These are phyloP conservation scores for Penicillium parvum DNA, from an alignment of 495 filamentous ascomycete species.

Conservation along the genomic window DNA sequence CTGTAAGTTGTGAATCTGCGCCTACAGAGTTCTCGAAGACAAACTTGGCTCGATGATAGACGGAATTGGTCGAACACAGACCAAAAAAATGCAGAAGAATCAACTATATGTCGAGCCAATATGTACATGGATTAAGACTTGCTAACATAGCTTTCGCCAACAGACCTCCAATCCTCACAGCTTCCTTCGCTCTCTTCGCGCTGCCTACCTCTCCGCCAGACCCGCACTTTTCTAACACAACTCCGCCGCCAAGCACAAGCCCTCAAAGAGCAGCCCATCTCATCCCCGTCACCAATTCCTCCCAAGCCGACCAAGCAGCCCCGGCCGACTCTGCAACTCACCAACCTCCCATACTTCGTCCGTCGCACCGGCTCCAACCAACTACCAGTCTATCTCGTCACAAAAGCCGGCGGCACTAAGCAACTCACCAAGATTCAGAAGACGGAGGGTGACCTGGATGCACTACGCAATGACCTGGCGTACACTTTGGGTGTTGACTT, in stretches of 20 bases:
- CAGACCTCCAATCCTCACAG: slow-evolving; percentile 20
- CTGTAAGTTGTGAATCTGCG: no score
- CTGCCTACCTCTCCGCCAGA: slow-evolving; percentile 25
- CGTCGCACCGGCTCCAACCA: slow-evolving; percentile 65
- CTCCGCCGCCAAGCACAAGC: slow-evolving; percentile 38
- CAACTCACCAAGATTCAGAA: slow-evolving; percentile 72
- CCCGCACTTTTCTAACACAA: slow-evolving; percentile 40
- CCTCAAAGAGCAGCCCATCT: slow-evolving; percentile 30
- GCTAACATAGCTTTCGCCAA: not conserved
- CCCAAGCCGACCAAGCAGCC: slow-evolving; percentile 19
- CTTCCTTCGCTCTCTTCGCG: slow-evolving; percentile 11
- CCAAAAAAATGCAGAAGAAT: no score
- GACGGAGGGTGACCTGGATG: slow-evolving; percentile 64
- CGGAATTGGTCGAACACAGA: no score
- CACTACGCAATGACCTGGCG: slow-evolving; percentile 50
- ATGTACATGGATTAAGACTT: no score
- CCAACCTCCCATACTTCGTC: slow-evolving; percentile 65
- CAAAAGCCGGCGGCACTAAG: slow-evolving; percentile 72
- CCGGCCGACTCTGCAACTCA: slow-evolving; percentile 27
- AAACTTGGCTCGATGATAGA: no score
- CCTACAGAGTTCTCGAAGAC: no score
- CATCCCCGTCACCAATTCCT: slow-evolving; percentile 23
- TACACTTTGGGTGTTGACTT: slow-evolving; percentile 40
- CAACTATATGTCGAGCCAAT: no score
- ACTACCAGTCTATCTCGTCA: slow-evolving; percentile 71